A percentile compares a stretch with the other conserved stretches of the same genome.
Evolutionary conservation across 2,329 filamentous ascomycete genomes (phyloP).

Genomic region (Cladophialophora psammophila): DNA sequence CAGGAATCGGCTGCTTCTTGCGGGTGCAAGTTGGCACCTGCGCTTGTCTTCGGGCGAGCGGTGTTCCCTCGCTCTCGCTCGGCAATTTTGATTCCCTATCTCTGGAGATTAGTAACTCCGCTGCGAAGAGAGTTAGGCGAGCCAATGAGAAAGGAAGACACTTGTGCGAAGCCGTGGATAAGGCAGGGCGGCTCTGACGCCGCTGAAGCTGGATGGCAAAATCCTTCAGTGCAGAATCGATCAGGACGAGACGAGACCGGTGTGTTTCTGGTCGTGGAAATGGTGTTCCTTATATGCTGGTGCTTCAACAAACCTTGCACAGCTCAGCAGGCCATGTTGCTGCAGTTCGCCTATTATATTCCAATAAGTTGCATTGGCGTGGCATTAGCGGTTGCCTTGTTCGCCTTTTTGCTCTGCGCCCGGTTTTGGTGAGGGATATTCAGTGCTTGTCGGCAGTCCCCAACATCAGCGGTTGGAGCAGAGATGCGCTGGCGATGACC

Average conservation of each 20-base stretch:
- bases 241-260: background rate
- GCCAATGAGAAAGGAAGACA: conserved; percentile 7
- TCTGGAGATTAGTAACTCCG: conserved; percentile 9
- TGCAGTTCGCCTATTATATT: conserved; percentile 7
- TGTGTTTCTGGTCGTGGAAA: background rate
- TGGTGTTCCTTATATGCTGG: conserved; percentile 16
- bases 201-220: background rate
- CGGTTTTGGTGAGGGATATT: conserved; percentile 11
- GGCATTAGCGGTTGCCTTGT: conserved; percentile 20
- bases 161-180: background rate
- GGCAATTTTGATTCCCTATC: background rate
- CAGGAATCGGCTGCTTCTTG: conserved; percentile 13
- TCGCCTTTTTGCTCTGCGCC: conserved; percentile 4
- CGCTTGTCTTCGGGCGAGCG: conserved; percentile 12
- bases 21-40: conserved; percentile 8
- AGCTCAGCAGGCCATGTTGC: background rate
- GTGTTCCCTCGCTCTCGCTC: conserved; percentile 3
- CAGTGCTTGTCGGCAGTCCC: background rate
- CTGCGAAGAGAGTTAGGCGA: too few relatives aligned
- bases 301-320: background rate
- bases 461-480: background rate
- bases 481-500: background rate
- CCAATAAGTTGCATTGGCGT: conserved; percentile 22
- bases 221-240: background rate
- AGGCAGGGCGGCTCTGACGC: background rate